phyloP scores from a whole-genome alignment of 208 protist species.

The Lotmaria passim region DNA sequence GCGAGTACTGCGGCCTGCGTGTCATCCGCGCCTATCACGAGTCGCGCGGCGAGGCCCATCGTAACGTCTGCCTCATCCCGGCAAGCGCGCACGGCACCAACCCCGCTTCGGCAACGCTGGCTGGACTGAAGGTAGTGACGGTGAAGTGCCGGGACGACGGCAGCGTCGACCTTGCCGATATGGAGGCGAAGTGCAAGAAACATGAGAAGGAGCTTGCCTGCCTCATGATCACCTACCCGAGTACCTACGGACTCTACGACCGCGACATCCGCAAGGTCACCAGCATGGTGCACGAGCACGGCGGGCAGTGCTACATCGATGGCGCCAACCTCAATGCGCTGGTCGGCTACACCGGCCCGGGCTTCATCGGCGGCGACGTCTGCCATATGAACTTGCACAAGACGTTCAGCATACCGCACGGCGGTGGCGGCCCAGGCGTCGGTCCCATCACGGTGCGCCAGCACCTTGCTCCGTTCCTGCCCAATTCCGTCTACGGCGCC shows the following conservation, averaged over 20 bases:
- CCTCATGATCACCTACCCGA: conserved; percentile 99
- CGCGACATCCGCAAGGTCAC: conserved; percentile 91
- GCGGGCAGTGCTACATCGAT: conserved; percentile 98
- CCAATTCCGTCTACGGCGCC: conserved; percentile 73
- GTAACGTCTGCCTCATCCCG: conserved; percentile 98
- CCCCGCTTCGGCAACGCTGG: conserved; percentile 96
- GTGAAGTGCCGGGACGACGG: conserved; percentile 93
- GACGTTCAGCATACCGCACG: conserved; percentile 98
- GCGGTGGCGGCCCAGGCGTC: conserved; percentile 97
- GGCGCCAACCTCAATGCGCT: conserved; percentile 99
- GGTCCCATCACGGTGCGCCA: conserved; percentile 96
- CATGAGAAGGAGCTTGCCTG: conserved; percentile 92
- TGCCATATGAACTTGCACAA: conserved; percentile 99
- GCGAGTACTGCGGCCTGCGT: conserved; percentile 97
- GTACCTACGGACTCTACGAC: conserved; percentile 98
- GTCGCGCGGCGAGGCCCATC: conserved; percentile 77
- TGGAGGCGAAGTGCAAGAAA: conserved; percentile 90
- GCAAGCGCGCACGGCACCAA: conserved; percentile 98
- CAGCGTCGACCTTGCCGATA: conserved; percentile 93
- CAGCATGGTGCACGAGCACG: conserved; percentile 88
- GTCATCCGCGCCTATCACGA: conserved; percentile 83
- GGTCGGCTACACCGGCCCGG: conserved; percentile 95
- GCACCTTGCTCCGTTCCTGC: conserved; percentile 95
- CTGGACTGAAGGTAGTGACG: conserved; percentile 90
- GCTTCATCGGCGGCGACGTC: conserved; percentile 97